Conservation (phyloP, 2,329 filamentous ascomycete genomes). For the Stemphylium vesicarium region DNA sequence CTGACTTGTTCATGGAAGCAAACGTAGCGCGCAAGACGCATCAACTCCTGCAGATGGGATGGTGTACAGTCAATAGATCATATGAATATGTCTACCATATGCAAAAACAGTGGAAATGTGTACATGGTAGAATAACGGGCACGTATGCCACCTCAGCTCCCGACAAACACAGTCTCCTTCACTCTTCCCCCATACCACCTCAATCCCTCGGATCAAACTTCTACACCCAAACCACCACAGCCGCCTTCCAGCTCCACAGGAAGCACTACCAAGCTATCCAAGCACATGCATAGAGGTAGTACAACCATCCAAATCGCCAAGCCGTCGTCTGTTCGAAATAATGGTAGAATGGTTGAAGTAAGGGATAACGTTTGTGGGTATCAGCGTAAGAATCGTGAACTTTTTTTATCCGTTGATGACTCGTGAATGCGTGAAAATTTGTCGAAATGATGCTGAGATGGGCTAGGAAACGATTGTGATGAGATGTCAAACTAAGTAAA, state of each 20-base stretch:
- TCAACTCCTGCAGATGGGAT: neutral
- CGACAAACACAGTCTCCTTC: slow-evolving; percentile 37
- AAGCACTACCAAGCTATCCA: slow-evolving; percentile 33
- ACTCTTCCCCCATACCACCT: slow-evolving; percentile 30
- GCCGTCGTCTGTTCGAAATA: slow-evolving; percentile 45
- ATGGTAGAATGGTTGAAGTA: slow-evolving; percentile 46
- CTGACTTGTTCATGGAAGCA: too few species aligned
- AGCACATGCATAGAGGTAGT: slow-evolving; percentile 26
- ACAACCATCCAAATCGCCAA: slow-evolving; percentile 43
- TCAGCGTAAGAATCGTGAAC: slow-evolving; percentile 52
- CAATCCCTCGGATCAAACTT: slow-evolving; percentile 31
- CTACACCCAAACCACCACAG: slow-evolving; percentile 41
- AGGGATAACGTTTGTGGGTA: slow-evolving; percentile 52
- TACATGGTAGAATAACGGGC: slow-evolving; percentile 23
- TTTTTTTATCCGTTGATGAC: slow-evolving; percentile 44
- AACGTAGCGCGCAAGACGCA: too few species aligned
- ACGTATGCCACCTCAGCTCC: slow-evolving; percentile 34
- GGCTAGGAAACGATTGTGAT: slow-evolving; percentile 43
- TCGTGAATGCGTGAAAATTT: slow-evolving; percentile 49
- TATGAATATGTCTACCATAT: slow-evolving; percentile 22
- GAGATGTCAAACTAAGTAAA: slow-evolving; percentile 22
- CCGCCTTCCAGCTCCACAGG: slow-evolving; percentile 40
- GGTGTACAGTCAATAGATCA: slow-evolving; percentile 25
- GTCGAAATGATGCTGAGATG: slow-evolving; percentile 42
- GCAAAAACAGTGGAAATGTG: slow-evolving; percentile 18